A percentile compares a stretch with the other conserved stretches of the same genome.
Conservation (phyloP, 2,329 filamentous ascomycete species). For the Orbilia blumenaviensis region DNA sequence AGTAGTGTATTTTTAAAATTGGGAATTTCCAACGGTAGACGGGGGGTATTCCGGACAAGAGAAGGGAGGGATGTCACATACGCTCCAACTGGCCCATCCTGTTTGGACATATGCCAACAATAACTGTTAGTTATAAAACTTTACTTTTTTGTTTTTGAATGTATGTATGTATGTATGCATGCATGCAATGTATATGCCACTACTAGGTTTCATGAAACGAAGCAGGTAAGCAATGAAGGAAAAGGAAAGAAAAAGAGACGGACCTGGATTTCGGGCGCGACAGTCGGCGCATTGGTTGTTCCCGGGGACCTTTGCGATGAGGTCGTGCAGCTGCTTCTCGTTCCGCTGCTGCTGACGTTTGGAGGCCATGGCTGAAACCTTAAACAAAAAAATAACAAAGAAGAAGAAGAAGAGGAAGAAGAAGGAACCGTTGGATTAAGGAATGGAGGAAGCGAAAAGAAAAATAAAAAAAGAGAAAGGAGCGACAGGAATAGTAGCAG, state of each 20-base stretch:
- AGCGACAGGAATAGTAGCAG: slow-evolving; percentile 3
- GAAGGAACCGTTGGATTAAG: slow-evolving; percentile 54
- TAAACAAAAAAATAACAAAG: neutral
- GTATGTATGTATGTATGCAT: no score
- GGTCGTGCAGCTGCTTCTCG: slow-evolving; percentile 87
- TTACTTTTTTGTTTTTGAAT: no score
- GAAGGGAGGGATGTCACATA: slow-evolving; percentile 68
- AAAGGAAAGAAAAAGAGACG: neutral
- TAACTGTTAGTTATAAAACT: neutral
- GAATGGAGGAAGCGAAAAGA: neutral
- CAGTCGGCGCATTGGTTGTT: slow-evolving; percentile 97
- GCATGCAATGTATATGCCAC: no score
- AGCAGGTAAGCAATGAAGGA: neutral
- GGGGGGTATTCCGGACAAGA: no score
- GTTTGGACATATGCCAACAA: slow-evolving; percentile 46
- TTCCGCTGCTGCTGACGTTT: slow-evolving; percentile 99
- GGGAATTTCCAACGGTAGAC: slow-evolving; percentile 4
- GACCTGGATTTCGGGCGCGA: slow-evolving; percentile 89
- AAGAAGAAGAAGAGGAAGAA: no score
- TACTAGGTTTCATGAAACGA: neutral
- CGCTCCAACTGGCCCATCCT: slow-evolving; percentile 98
- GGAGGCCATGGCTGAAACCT: slow-evolving; percentile 23
- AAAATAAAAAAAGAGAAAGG: neutral
- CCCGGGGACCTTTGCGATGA: slow-evolving; percentile 82
- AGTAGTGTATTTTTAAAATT: no score